Evolutionary conservation across 1,284 basidiomycete genomes (phyloP), one percentile per base, ranked within the genome.

Genomic region (Ganoderma sp.): DNA sequence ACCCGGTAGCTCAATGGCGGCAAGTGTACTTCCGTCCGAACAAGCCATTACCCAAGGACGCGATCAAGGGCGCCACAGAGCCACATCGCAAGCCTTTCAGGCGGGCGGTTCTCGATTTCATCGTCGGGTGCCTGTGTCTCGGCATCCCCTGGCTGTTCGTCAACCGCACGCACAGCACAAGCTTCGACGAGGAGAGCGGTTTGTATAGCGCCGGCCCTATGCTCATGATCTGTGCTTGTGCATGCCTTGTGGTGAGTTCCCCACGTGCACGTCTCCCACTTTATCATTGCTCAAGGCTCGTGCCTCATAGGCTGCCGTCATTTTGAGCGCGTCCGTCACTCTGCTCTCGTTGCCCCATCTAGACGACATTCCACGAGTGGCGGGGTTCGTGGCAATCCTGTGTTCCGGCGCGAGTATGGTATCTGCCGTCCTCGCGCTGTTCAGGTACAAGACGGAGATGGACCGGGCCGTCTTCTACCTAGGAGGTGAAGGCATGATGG

Each of bases 291-390:
- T 34, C 3, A n/a, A 9, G 14, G 9, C 7, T 39, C 6, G 1
- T 17, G 22, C 39, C 7, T 37, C 10, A 37, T 66, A 93, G 91
- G 90, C 91, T 73, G 91, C 90, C 37, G 85, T 93, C 65, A 85
- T 93, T 22, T 80, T 93, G 65, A 92, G 91, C 74, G 89, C 90
- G 50, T 90, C 90, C 56, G 88, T 93, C 66, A 93, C 90, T 39
- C 88, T 93, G 79, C 85, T 93, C 75, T 87, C 90, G 63, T 83
- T 93, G 54, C 90, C 91, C 71, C 90, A 88, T 48, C 73, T 93
- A 77, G 89, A 90, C 76, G 84, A 81, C 67, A 72, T 89, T 68
- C 80, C 89, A 67, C 85, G 91, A 63, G 80, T 88, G 63, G 85
- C 88, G 15, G 89, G 87, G 42, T 82, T 92, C 72, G 80, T 91